These are phyloP conservation scores for Mycena alexandri DNA, from an alignment of 768 basidiomycete species.

Conservation along the genomic window DNA sequence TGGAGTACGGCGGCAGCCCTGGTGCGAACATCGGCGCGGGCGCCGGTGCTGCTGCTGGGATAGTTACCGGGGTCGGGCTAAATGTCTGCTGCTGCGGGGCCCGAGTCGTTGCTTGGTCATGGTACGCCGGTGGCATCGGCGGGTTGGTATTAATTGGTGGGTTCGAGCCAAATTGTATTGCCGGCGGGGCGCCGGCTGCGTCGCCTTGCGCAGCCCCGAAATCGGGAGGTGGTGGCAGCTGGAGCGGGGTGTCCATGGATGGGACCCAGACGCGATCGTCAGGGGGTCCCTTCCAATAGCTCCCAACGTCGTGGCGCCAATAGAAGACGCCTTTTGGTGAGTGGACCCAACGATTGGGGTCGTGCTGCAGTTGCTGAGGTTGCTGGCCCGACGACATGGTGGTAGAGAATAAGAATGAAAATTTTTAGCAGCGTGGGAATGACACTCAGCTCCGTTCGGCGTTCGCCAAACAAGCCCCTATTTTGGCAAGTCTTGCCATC, in stretches of 20 bases:
- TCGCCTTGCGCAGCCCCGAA: neutral
- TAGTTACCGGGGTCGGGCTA: no score
- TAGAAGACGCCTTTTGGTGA: neutral
- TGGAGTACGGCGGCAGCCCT: no score
- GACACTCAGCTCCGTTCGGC: no score
- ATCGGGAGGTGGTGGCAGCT: neutral
- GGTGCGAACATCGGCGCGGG: no score
- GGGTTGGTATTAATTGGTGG: neutral
- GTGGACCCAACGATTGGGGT: neutral
- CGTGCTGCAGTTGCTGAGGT: neutral
- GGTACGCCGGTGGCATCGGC: no score
- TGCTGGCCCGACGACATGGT: neutral
- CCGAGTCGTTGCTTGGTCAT: no score
- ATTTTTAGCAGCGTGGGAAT: neutral
- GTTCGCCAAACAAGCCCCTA: neutral
- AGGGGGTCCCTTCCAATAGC: neutral
- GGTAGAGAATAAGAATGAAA: neutral
- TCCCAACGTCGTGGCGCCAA: neutral
- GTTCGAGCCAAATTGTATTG: neutral
- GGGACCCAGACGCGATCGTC: slow-evolving; percentile 7
- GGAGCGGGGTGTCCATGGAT: neutral
- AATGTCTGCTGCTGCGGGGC: no score
- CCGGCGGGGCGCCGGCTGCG: neutral
- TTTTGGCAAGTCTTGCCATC: slow-evolving; percentile 21
- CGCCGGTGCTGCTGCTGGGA: no score